phyloP scores from a whole-genome alignment of 2,329 filamentous ascomycete genomes.

The Aspergillus flavus region DNA sequence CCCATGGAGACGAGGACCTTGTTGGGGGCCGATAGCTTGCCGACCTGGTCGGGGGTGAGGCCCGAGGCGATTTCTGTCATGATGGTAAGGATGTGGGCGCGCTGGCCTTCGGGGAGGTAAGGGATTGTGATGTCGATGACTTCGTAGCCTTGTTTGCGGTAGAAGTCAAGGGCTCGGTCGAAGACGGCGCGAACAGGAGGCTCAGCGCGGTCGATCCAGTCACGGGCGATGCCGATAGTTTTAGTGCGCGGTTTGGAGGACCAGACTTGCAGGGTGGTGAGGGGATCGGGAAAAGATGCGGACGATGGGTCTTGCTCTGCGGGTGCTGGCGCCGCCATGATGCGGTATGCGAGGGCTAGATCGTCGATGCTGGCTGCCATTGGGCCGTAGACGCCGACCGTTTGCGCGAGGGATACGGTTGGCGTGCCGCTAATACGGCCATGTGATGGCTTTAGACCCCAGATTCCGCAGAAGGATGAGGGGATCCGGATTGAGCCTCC shows the following conservation, averaged over 20 bases:
- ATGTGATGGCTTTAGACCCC: slow-evolving; percentile 78
- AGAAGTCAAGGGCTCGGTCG: slow-evolving; percentile 62
- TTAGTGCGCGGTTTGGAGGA: slow-evolving; percentile 36
- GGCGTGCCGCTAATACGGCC: slow-evolving; percentile 66
- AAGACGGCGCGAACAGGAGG: slow-evolving; percentile 65
- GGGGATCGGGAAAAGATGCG: slow-evolving; percentile 60
- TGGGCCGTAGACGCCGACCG: slow-evolving; percentile 71
- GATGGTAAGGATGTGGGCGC: slow-evolving; percentile 77
- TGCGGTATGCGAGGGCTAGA: slow-evolving; percentile 77
- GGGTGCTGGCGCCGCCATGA: slow-evolving; percentile 74
- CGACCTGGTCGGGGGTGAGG: slow-evolving; percentile 54
- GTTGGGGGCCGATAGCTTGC: slow-evolving; percentile 66
- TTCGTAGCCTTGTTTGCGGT: slow-evolving; percentile 41
- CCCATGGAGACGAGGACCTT: slow-evolving; percentile 67
- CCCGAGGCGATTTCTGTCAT: slow-evolving; percentile 67
- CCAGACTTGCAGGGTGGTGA: slow-evolving; percentile 49
- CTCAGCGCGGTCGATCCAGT: slow-evolving; percentile 72
- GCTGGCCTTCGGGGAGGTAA: slow-evolving; percentile 68
- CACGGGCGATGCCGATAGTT: slow-evolving; percentile 69
- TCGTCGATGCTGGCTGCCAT: slow-evolving; percentile 76
- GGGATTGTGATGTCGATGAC: slow-evolving; percentile 56
- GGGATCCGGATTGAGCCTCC: slow-evolving; percentile 77
- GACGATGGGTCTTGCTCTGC: slow-evolving; percentile 57
- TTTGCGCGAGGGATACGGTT: slow-evolving; percentile 60
- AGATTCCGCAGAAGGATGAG: slow-evolving; percentile 74